phyloP scores from a whole-genome alignment of 495 filamentous ascomycete genomes.

The Penicilliopsis zonata region DNA sequence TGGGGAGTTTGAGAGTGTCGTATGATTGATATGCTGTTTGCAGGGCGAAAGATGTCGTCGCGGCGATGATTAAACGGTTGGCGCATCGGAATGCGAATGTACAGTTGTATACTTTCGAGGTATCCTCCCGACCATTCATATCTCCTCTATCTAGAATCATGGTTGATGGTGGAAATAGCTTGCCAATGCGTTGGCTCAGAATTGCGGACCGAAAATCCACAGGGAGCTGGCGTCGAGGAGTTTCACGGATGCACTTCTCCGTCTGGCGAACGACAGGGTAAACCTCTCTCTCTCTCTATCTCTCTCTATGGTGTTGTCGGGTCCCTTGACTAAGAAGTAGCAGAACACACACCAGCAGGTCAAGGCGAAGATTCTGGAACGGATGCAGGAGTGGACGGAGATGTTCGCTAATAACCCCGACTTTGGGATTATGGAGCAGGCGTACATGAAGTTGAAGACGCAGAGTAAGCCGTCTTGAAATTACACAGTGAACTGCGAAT shows the following conservation, averaged over 20 bases:
- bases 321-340: slow-evolving; percentile 2
- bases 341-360: slow-evolving; percentile 92
- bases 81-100: slow-evolving; percentile 98
- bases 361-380: slow-evolving; percentile 91
- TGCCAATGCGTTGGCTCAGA: slow-evolving; percentile 88
- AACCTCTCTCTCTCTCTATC: slow-evolving; percentile 1
- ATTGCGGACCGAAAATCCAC: slow-evolving; percentile 86
- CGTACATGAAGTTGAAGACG: slow-evolving; percentile 76
- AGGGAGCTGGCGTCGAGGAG: slow-evolving; percentile 86
- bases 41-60: slow-evolving; percentile 82
- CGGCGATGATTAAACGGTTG: slow-evolving; percentile 87
- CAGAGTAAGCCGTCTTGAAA: slow-evolving; percentile 41
- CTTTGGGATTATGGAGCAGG: slow-evolving; percentile 95
- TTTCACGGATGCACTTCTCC: slow-evolving; percentile 88
- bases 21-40: slow-evolving; percentile 5
- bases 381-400: slow-evolving; percentile 90
- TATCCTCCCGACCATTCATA: slow-evolving; percentile 29
- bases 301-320: neutral
- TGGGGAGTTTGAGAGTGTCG: neutral
- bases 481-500: neutral
- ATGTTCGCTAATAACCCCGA: slow-evolving; percentile 89
- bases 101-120: slow-evolving; percentile 96
- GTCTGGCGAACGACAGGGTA: slow-evolving; percentile 78
- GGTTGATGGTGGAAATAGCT: slow-evolving; percentile 34
- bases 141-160: neutral